A percentile compares a stretch with the other conserved stretches of the same genome.
Evolutionary conservation across 495 filamentous ascomycete species (phyloP).

Genomic region (Stereocaulon alpinum): DNA sequence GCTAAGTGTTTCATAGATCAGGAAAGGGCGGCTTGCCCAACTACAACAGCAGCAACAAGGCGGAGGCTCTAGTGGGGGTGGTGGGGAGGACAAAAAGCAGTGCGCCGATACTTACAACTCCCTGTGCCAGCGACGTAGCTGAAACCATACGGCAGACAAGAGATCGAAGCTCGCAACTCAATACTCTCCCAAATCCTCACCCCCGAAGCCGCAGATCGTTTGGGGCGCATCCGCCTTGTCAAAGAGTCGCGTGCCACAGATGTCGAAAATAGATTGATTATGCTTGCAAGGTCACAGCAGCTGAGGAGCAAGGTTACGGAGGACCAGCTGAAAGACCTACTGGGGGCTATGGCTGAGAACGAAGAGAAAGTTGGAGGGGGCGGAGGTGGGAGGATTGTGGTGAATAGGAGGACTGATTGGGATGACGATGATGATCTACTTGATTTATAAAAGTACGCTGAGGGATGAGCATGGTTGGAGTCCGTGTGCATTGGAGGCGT

Average conservation of each 20-base stretch:
- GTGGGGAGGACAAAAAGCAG: constrained; percentile 56
- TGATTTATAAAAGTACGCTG: constrained; percentile 37
- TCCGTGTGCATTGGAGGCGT: not conserved
- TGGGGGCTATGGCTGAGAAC: constrained; percentile 72
- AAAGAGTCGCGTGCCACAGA: constrained; percentile 85
- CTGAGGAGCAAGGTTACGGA: constrained; percentile 81
- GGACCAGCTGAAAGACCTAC: constrained; percentile 80
- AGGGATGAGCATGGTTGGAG: not conserved
- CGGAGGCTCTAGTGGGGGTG: constrained; percentile 38
- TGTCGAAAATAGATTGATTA: constrained; percentile 86
- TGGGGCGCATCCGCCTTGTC: constrained; percentile 89
- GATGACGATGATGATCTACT: constrained; percentile 81
- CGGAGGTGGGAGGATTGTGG: constrained; percentile 58
- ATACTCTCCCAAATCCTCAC: constrained; percentile 87
- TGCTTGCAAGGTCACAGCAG: constrained; percentile 80
- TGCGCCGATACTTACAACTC: constrained; percentile 25
- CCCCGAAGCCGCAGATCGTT: constrained; percentile 84
- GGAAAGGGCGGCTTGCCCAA: constrained; percentile 81
- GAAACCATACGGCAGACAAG: constrained; percentile 38
- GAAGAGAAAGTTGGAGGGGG: constrained; percentile 38
- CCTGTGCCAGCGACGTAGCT: not conserved
- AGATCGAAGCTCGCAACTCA: constrained; percentile 61
- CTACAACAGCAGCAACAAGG: constrained; percentile 72
- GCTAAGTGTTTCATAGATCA: constrained; percentile 47
- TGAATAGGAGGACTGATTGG: constrained; percentile 70